Percentiles rank a stretch among this genome's conserved stretches.
Evolutionary conservation across 2,329 filamentous ascomycete genomes (phyloP).

Genomic region (Madurella mycetomatis): DNA sequence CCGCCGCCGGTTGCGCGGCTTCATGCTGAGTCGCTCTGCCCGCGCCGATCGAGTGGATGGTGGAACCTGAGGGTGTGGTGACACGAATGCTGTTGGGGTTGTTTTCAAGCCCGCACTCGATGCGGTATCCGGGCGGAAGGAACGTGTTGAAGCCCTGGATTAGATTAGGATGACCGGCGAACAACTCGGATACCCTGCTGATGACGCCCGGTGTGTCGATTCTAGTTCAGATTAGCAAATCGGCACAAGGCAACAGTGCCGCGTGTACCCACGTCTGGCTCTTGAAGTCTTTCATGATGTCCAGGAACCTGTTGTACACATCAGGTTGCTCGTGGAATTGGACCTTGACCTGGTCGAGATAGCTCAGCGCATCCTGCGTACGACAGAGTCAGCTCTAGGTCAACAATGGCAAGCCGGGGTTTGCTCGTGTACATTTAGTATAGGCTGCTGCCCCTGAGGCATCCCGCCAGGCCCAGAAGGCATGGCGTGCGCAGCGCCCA

Average conservation of each 20-base stretch:
- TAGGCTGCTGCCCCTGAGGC: constrained; percentile 77
- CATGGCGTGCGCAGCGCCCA: constrained; percentile 36
- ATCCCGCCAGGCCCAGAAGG: constrained; percentile 50
- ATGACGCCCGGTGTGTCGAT: constrained; percentile 98
- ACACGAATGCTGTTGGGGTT: constrained; percentile 95
- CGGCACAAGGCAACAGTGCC: neutral
- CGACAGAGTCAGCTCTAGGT: constrained; percentile 25
- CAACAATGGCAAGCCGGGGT: neutral
- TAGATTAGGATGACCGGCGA: constrained; percentile 88
- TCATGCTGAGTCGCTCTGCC: constrained; percentile 47
- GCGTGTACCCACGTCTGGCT: constrained; percentile 72
- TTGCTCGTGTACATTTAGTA: constrained; percentile 59
- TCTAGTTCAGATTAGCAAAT: constrained; percentile 36
- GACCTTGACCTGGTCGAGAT: constrained; percentile 96
- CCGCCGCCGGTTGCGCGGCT: constrained; percentile 34
- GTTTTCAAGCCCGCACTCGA: constrained; percentile 90
- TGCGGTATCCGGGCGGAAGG: constrained; percentile 88
- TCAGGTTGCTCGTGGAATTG: constrained; percentile 96
- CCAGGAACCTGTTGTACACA: constrained; percentile 93
- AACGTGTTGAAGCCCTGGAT: constrained; percentile 99
- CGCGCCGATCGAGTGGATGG: constrained; percentile 74
- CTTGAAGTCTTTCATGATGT: constrained; percentile 99
- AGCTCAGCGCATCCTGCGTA: constrained; percentile 70
- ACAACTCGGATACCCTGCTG: constrained; percentile 89
- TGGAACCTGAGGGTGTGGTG: constrained; percentile 96